phyloP scores from a whole-genome alignment of 805 yeast genomes.

The Metschnikowia corniflorae region DNA sequence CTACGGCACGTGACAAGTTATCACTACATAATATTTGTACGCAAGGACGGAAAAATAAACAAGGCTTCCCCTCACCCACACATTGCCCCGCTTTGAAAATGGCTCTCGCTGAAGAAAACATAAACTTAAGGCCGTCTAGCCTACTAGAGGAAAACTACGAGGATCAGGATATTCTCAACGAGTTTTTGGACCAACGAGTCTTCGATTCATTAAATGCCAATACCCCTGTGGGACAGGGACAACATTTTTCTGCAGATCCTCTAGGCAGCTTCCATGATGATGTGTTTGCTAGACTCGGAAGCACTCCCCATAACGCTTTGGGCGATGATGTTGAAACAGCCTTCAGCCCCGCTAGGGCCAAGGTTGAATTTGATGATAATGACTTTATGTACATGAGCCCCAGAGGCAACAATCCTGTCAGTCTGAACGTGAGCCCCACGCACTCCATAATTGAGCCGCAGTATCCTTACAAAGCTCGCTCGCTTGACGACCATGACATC shows the following conservation, averaged over 20 bases:
- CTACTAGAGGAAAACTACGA: constrained; percentile 23
- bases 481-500: constrained; percentile 34
- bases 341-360: constrained; percentile 1
- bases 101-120: constrained; percentile 24
- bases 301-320: background rate
- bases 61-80: too few species aligned
- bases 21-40: too few species aligned
- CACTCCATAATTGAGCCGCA: constrained; percentile 7
- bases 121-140: constrained; percentile 22
- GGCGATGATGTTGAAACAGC: constrained; percentile 6
- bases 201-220: constrained; percentile 34
- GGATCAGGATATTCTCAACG: constrained; percentile 52
- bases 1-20: too few species aligned
- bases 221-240: constrained; percentile 15
- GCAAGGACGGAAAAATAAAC: too few species aligned
- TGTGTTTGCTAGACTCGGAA: constrained; percentile 6
- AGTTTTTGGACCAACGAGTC: constrained; percentile 51
- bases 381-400: constrained; percentile 24
- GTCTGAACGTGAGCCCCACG: constrained; percentile 22
- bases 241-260: constrained; percentile 2
- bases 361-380: constrained; percentile 2
- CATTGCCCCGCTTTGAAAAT: too few species aligned
- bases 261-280: constrained; percentile 7
- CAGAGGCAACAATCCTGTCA: constrained; percentile 9
- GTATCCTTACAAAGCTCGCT: constrained; percentile 13